Conservation (phyloP, 2,329 filamentous ascomycete genomes). For the Aspergillus sp. region DNA sequence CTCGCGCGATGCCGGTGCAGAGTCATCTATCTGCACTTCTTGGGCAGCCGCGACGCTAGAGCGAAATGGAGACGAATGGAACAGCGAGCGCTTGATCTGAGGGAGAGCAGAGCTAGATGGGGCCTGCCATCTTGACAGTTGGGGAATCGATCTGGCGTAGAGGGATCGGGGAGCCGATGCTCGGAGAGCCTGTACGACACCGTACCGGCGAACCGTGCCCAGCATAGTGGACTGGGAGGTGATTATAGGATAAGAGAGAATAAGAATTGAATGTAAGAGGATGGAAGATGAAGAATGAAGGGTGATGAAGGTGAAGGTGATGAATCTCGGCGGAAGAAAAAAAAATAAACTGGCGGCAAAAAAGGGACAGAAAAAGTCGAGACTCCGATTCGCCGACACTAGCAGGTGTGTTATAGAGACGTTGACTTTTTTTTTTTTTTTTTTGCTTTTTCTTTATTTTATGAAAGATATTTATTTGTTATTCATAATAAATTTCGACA, state of each 20-base stretch:
- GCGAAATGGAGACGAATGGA: conserved; percentile 23
- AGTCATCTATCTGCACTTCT: conserved; percentile 15
- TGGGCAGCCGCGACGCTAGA: conserved; percentile 16
- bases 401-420: no score
- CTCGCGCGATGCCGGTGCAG: conserved; percentile 6
- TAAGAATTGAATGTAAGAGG: conserved; percentile 2
- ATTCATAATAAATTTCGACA: no score
- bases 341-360: no score
- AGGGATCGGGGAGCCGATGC: conserved; percentile 25
- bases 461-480: no score
- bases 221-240: conserved; percentile 25
- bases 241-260: conserved; percentile 1
- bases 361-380: no score
- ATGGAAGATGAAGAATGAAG: no score
- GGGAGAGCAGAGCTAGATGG: conserved; percentile 11
- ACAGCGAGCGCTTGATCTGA: conserved; percentile 21
- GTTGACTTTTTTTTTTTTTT: no score
- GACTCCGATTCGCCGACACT: no score
- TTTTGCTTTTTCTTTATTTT: no score
- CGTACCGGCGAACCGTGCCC: conserved; percentile 34
- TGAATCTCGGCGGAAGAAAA: no score
- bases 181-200: conserved; percentile 32
- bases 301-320: no score
- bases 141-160: conserved; percentile 21
- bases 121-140: conserved; percentile 23